A percentile compares a stretch with the other conserved stretches of the same genome.
phyloP scores from a whole-genome alignment of 768 basidiomycete genomes.

The Hygrocybe coccinea region DNA sequence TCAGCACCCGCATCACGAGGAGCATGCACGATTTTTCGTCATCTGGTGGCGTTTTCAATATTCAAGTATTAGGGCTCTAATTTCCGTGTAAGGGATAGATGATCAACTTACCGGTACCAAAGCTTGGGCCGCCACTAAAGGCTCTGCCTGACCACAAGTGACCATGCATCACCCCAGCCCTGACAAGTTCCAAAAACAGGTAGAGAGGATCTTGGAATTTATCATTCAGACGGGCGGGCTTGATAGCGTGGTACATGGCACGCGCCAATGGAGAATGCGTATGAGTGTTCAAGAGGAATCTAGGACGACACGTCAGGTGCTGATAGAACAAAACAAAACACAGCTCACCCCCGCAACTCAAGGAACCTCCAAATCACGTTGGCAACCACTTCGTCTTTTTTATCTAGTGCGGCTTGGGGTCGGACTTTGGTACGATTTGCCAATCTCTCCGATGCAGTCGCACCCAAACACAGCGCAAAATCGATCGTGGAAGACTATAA shows the following conservation, averaged over 20 bases:
- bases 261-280: constrained; percentile 85
- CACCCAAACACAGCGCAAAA: constrained; percentile 89
- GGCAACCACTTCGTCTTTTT: constrained; percentile 97
- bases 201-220: constrained; percentile 98
- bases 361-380: constrained; percentile 99
- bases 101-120: constrained; percentile 71
- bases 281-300: constrained; percentile 86
- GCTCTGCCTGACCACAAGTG: constrained; percentile 83
- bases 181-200: constrained; percentile 88
- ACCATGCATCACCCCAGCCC: constrained; percentile 96
- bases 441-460: constrained; percentile 74
- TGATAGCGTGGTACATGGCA: constrained; percentile 83
- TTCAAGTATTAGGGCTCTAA: constrained; percentile 13
- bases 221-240: constrained; percentile 80
- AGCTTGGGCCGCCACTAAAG: constrained; percentile 92
- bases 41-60: constrained; percentile 49
- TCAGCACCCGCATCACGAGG: constrained; percentile 92
- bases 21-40: constrained; percentile 94
- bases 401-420: constrained; percentile 61
- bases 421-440: constrained; percentile 73
- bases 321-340: constrained; percentile 12
- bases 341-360: constrained; percentile 84
- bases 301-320: constrained; percentile 28
- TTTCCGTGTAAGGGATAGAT: constrained; percentile 29
- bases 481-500: constrained; percentile 93